Evolutionary conservation across 176 grass and related monocot genomes (phyloP).

Genomic region (Aegilops umbellulata): DNA sequence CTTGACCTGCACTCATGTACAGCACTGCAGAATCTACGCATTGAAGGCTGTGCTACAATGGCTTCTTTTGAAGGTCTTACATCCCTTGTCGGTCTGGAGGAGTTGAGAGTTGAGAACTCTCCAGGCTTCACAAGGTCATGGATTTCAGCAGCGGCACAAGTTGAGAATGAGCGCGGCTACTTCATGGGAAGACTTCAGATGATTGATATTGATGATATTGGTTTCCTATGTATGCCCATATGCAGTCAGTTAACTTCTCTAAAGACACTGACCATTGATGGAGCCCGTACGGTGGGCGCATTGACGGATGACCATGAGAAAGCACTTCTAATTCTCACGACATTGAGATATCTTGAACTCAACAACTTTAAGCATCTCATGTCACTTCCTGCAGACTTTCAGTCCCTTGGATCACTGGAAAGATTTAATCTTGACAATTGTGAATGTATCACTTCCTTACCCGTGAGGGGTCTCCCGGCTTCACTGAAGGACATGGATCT

Average conservation of each 20-base stretch:
- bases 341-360: neutral
- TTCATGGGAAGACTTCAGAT: conserved; percentile 1
- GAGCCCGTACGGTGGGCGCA: neutral
- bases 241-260: conserved; percentile 20
- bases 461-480: neutral
- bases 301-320: neutral
- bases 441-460: neutral
- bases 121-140: neutral
- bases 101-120: neutral
- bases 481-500: neutral
- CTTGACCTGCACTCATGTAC: neutral
- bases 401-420: neutral
- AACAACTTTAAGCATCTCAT: neutral
- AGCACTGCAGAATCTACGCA: neutral
- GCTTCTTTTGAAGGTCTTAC: neutral
- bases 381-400: neutral
- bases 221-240: conserved; percentile 17
- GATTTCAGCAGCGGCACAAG: neutral
- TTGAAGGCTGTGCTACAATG: neutral
- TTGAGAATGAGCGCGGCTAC: neutral
- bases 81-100: neutral
- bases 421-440: neutral
- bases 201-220: conserved; percentile 1
- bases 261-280: neutral
- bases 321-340: neutral